A percentile compares a stretch with the other conserved stretches of the same genome.
phyloP scores from a whole-genome alignment of 139 green algal species.

The Chlorella sp. region DNA sequence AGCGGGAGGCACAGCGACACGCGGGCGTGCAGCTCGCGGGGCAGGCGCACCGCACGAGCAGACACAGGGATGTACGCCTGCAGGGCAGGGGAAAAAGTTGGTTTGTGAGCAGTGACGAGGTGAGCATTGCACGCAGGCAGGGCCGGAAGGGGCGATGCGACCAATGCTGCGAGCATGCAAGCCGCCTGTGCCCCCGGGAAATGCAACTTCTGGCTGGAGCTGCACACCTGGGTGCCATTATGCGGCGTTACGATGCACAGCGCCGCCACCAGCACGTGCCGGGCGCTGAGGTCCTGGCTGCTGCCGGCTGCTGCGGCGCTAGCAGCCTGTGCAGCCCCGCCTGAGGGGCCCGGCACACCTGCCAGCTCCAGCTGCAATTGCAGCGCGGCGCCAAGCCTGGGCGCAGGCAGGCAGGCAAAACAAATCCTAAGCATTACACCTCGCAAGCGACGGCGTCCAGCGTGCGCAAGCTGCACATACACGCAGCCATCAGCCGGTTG shows the following conservation, averaged over 20 bases:
- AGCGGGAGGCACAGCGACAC: background rate
- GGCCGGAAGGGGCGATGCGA: no score
- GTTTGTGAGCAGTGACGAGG: background rate
- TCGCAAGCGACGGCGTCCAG: no score
- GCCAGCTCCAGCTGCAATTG: slow-evolving; percentile 1
- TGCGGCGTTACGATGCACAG: background rate
- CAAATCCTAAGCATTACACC: no score
- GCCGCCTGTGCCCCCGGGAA: no score
- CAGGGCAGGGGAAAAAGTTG: background rate
- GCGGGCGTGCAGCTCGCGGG: background rate
- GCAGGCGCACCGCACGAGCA: background rate
- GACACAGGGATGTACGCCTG: slow-evolving; percentile 20
- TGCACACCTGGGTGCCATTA: background rate
- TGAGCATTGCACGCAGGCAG: background rate
- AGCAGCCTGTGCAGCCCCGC: background rate
- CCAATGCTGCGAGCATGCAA: no score
- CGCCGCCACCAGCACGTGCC: slow-evolving; percentile 1
- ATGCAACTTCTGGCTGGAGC: no score
- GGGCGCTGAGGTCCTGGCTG: background rate
- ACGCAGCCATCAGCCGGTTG: no score
- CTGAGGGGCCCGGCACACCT: background rate
- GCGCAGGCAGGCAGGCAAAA: no score
- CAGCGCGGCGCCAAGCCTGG: background rate
- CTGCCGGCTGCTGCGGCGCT: background rate
- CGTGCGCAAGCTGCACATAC: no score